Evolutionary conservation across 2,329 filamentous ascomycete species (phyloP), one percentile per base, ranked within the genome.

Genomic region (Aureobasidium sp.): DNA sequence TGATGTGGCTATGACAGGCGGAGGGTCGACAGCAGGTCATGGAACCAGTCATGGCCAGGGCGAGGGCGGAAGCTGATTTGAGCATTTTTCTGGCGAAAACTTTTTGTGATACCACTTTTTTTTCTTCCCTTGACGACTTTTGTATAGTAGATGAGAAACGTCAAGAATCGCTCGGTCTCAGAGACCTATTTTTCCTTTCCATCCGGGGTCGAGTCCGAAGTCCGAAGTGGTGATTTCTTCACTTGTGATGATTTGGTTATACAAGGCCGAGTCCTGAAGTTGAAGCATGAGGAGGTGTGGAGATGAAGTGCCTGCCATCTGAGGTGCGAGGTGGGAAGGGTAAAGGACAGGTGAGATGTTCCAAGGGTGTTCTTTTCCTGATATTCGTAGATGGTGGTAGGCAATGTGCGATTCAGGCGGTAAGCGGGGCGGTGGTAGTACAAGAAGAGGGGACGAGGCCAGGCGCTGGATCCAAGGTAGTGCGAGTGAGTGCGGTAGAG

Each of bases 141-240:
- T 83, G 86, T 36, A 81, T 90, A 69, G 87, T 87, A 34, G 82
- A 90, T 73, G 94, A 99, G 93, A 94, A 74, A 96, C 91, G 94
- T 94, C 76, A 99, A 99, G 81, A 99, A 99, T 61, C 53, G 42
- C 55, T 48, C 47, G 49, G 57, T 50, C 50, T 57, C 49, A 63
- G 52, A 60, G 63, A 60, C 63, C 61, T 21, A 65, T 36, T 61
- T 39, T 48, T 50, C 32, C 37, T 49, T 36, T 59, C 57, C 21
- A 29, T 16, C n/a, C 16, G 15, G 16, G 2, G 36, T 42, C 37
- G 57, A 59, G 45, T 59, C 36, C 36, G 8, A 39, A 27, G 21
- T 27, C 21, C 34, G 34, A 44, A 25, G 42, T 21, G 9, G 54
- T 49, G 16, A 42, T 59, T 50, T 49, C 30, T 39, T n/a, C 9